Evolutionary conservation across 2,329 filamentous ascomycete genomes (phyloP).

Genomic region (Neonectria hederae): DNA sequence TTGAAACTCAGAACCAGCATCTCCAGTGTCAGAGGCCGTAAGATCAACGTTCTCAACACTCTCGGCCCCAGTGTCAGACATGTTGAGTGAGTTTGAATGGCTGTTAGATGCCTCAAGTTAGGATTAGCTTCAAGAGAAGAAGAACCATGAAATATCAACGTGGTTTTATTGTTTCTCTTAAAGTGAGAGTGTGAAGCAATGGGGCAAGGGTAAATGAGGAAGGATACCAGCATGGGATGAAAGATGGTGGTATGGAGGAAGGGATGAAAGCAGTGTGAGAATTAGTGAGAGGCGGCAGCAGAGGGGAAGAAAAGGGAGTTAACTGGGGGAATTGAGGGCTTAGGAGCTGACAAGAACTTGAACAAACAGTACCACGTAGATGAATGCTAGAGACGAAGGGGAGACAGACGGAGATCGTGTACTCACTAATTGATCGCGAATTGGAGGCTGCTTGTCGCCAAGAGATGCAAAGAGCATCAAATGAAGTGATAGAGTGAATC

Average conservation of each 20-base stretch:
- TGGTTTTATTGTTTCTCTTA: background rate
- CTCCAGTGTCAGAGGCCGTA: background rate
- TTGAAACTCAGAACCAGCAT: background rate
- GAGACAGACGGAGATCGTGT: background rate
- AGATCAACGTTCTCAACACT: conserved; percentile 1
- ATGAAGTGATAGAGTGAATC: background rate
- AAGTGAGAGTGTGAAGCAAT: background rate
- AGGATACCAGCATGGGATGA: background rate
- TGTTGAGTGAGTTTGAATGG: background rate
- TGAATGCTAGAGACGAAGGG: background rate
- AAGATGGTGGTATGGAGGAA: background rate
- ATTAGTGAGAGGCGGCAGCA: too few species aligned
- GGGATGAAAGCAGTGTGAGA: background rate
- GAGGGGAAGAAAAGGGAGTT: background rate
- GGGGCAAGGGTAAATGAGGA: background rate
- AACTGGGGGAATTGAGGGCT: background rate
- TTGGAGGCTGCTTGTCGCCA: background rate
- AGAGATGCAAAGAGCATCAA: background rate
- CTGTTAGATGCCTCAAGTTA: background rate
- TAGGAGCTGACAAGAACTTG: background rate
- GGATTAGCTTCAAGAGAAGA: background rate
- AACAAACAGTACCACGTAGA: background rate
- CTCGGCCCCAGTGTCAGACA: conserved; percentile 2
- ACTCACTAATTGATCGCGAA: background rate
- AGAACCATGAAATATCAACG: background rate